Evolutionary conservation across 2,329 filamentous ascomycete species (phyloP), one percentile per base, ranked within the genome.

Genomic region (Dactylellina parvicollis): DNA sequence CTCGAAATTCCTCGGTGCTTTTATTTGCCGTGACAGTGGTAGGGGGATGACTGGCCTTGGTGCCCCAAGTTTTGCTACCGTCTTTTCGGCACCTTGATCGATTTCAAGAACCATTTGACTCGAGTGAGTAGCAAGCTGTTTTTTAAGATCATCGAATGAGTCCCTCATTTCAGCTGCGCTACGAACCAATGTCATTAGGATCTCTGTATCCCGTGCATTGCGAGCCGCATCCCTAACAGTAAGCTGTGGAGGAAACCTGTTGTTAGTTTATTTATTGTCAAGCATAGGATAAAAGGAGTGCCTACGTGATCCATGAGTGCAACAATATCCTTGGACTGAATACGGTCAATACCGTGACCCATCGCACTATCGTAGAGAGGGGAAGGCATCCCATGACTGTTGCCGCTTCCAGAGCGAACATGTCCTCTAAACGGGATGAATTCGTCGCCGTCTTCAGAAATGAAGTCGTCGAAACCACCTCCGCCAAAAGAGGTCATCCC

Each of bases 161-260:
- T 91, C 96, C 75, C 94, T 92, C 93, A 98, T 98, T 81, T 99
- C 95, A 10, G 95, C 90, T 2, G 95, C 94, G 61, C 92, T 93
- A 71, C 94, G 90, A 74, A 99, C 95, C 30, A 99, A 87, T 0
- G 95, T 94, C 49, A 97, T 92, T 16, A 99, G 84, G 62, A 99
- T 97, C 81, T 99, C 95, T 0, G 95, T 98, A 78, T 99, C 95
- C 46, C 95, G 88, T 47, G 95, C 95, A 81, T 95, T 98, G 71
- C 95, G 89, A 82, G 98, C 94, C 40, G 94, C 95, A 82, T 99
- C 95, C 34, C 95, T 90, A 75, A 98, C 95, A 80, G 96, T 98
- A 75, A 99, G 88, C 86, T 89, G 61, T 34, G 59, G 62, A 44
- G 50, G 32, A 42, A 75, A 40, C n/a, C 24, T 32, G 62, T 62